A percentile compares a stretch with the other conserved stretches of the same genome.
phyloP scores from a whole-genome alignment of 495 filamentous ascomycete genomes.

The Trichoderma virens region DNA sequence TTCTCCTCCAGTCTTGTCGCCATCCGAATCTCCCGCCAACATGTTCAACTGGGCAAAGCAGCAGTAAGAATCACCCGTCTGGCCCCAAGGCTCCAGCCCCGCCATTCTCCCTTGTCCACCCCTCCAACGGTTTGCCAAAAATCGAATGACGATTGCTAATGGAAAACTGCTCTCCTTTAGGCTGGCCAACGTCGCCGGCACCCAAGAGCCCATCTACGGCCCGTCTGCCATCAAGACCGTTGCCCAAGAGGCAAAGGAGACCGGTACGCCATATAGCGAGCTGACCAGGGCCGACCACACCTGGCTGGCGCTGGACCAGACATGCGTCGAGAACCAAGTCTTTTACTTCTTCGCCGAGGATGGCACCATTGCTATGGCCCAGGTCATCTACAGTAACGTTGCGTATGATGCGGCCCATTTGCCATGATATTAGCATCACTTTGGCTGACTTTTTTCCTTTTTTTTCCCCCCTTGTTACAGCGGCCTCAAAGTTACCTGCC shows the following conservation, averaged over 20 bases:
- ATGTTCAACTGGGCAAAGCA: constrained; percentile 63
- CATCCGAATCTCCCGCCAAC: constrained; percentile 9
- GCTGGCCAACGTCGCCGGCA: constrained; percentile 86
- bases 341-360: constrained; percentile 83
- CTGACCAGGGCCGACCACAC: constrained; percentile 66
- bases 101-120: background rate
- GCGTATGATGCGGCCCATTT: constrained; percentile 51
- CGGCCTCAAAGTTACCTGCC: constrained; percentile 78
- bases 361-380: constrained; percentile 68
- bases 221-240: constrained; percentile 82
- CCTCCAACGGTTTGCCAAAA: background rate
- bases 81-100: background rate
- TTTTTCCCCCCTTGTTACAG: constrained; percentile 38
- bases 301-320: constrained; percentile 76
- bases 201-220: constrained; percentile 93
- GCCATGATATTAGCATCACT: background rate
- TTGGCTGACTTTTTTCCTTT: background rate
- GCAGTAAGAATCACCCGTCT: constrained; percentile 41
- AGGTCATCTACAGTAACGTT: constrained; percentile 97
- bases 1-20: background rate
- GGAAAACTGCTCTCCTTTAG: constrained; percentile 34
- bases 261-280: constrained; percentile 66
- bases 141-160: constrained; percentile 5
- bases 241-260: constrained; percentile 60
- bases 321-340: constrained; percentile 90